Evolutionary conservation across 768 basidiomycete species (phyloP).

Genomic region (Hysterangium stoloniferum): DNA sequence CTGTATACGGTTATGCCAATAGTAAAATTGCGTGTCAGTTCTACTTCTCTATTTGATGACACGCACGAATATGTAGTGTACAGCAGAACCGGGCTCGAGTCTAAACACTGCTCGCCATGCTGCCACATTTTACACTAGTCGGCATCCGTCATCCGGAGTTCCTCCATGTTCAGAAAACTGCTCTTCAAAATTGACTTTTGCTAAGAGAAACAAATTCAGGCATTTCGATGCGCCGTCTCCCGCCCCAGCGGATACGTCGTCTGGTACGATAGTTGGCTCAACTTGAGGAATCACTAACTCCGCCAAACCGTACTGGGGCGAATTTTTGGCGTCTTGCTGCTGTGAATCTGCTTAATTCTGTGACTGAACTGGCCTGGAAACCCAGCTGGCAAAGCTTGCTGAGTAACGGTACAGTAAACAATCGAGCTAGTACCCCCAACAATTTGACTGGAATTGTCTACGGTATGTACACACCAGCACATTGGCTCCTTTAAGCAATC

Average conservation of each 20-base stretch:
- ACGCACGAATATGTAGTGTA: conserved; percentile 40
- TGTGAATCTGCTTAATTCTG: conserved; percentile 41
- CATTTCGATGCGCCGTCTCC: conserved; percentile 61
- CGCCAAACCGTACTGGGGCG: conserved; percentile 23
- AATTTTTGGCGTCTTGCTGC: conserved; percentile 41
- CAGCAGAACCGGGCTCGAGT: conserved; percentile 37
- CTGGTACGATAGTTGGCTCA: conserved; percentile 55
- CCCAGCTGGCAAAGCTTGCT: conserved; percentile 54
- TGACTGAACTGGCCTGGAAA: conserved; percentile 47
- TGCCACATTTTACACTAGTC: conserved; percentile 52
- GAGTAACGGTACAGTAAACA: conserved; percentile 59
- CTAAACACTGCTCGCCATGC: conserved; percentile 51
- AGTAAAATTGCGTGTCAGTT: conserved; percentile 34
- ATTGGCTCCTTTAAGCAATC: not conserved
- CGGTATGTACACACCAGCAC: conserved; percentile 28
- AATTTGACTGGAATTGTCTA: conserved; percentile 55
- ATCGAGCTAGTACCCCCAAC: conserved; percentile 38
- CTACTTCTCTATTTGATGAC: conserved; percentile 1
- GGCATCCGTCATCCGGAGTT: conserved; percentile 51
- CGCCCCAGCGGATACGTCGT: conserved; percentile 59
- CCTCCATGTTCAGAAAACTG: conserved; percentile 61
- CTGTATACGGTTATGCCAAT: conserved; percentile 59
- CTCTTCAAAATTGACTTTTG: not conserved
- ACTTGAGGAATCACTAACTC: conserved; percentile 28
- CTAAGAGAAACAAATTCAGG: conserved; percentile 30